Evolutionary conservation across 2,329 filamentous ascomycete species (phyloP).

Genomic region (Calonectria multiphialidica): DNA sequence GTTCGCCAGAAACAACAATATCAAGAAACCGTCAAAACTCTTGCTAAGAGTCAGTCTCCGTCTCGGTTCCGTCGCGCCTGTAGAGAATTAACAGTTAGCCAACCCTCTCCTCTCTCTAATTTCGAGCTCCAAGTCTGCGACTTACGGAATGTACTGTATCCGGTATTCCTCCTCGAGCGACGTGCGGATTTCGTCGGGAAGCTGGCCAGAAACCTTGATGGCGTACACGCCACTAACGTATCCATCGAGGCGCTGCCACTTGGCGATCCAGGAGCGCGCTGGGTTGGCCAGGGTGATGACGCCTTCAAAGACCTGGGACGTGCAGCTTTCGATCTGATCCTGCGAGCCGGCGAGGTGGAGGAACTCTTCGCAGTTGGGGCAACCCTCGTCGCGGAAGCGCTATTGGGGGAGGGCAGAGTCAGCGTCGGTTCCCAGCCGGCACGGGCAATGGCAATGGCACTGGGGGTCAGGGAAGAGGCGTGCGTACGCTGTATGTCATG

Average conservation of each 20-base stretch:
- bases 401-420: slow-evolving; percentile 49
- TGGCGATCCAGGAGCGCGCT: slow-evolving; percentile 91
- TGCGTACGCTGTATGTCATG: slow-evolving; percentile 78
- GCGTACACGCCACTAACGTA: slow-evolving; percentile 94
- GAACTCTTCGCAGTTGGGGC: slow-evolving; percentile 96
- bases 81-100: slow-evolving; percentile 22
- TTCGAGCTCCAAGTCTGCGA: neutral
- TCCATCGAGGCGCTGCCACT: slow-evolving; percentile 91
- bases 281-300: slow-evolving; percentile 88
- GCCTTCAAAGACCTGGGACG: slow-evolving; percentile 95
- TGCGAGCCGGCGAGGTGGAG: slow-evolving; percentile 83
- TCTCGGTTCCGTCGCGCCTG: slow-evolving; percentile 69
- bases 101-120: neutral
- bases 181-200: slow-evolving; percentile 74
- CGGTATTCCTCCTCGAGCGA: slow-evolving; percentile 73
- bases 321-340: slow-evolving; percentile 92
- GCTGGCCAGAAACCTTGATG: slow-evolving; percentile 89
- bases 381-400: slow-evolving; percentile 89
- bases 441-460: slow-evolving; percentile 1
- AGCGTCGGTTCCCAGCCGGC: slow-evolving; percentile 14
- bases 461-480: slow-evolving; percentile 19
- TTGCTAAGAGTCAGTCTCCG: slow-evolving; percentile 58
- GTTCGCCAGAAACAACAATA: slow-evolving; percentile 43
- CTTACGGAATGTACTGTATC: slow-evolving; percentile 74
- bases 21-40: slow-evolving; percentile 26